Conservation (phyloP, 163 green algal genomes). For the Chlamydomonas reinhardtii region DNA sequence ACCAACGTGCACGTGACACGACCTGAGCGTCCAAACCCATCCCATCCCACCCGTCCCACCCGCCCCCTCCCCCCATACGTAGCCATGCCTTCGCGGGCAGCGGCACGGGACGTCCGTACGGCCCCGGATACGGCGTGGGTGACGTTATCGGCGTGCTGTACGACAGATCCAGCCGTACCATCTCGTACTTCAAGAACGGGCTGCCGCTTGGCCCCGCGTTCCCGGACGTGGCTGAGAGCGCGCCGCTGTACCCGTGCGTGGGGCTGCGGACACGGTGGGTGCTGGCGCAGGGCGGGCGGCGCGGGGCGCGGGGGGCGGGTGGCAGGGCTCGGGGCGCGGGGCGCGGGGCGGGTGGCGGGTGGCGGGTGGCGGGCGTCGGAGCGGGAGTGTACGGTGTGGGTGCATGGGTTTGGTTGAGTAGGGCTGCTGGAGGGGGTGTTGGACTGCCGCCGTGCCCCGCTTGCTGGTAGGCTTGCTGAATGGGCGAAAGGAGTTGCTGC, state of each 20-base stretch:
- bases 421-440: too few species aligned
- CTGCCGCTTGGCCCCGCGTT: slow-evolving; percentile 83
- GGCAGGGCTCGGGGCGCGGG: too few species aligned
- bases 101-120: slow-evolving; percentile 78
- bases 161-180: slow-evolving; percentile 77
- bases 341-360: too few species aligned
- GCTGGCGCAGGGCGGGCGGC: too few species aligned
- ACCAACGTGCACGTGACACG: too few species aligned
- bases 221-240: slow-evolving; percentile 68
- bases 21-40: background rate
- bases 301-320: background rate
- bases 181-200: slow-evolving; percentile 86
- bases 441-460: too few species aligned
- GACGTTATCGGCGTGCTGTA: slow-evolving; percentile 84
- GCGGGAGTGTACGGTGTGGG: too few species aligned
- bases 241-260: slow-evolving; percentile 81
- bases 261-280: slow-evolving; percentile 83
- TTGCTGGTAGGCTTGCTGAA: too few species aligned
- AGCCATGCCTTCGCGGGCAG: slow-evolving; percentile 75
- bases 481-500: too few species aligned
- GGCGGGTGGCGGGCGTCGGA: too few species aligned
- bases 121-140: slow-evolving; percentile 77
- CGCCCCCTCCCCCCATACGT: background rate
- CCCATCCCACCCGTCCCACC: too few species aligned
- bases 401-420: too few species aligned